Conservation (phyloP, 2,329 filamentous ascomycete species). For the Neofusicoccum laricinum region DNA sequence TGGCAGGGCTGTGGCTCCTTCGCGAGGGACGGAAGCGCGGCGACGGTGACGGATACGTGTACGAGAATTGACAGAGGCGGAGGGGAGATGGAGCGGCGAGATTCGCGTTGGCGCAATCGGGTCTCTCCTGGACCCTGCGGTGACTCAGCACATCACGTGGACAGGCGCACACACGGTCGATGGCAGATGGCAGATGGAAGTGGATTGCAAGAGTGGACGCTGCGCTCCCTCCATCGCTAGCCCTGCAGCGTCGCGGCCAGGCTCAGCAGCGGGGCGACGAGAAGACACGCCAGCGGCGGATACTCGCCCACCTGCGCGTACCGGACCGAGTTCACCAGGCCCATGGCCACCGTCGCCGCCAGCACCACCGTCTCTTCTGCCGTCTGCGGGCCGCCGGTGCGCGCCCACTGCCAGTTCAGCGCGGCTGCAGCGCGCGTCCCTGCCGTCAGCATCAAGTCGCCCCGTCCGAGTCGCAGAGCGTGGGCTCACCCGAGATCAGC, state of each 20-base stretch:
- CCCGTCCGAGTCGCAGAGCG: too few species aligned
- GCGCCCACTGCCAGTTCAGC: conserved; percentile 11
- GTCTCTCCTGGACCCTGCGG: background rate
- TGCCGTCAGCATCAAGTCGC: background rate
- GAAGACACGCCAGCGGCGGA: background rate
- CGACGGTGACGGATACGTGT: background rate
- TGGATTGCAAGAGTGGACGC: too few species aligned
- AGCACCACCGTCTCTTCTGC: background rate
- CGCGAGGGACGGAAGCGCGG: background rate
- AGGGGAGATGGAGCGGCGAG: background rate
- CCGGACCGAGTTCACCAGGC: background rate
- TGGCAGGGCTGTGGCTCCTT: too few species aligned
- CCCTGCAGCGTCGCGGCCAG: background rate
- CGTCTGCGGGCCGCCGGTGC: conserved; percentile 4
- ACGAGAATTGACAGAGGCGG: background rate
- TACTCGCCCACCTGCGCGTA: conserved; percentile 1
- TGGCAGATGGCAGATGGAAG: background rate
- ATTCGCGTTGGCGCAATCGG: background rate
- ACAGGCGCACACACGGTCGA: background rate
- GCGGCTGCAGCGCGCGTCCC: background rate
- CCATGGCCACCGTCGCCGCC: background rate
- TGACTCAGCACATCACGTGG: background rate
- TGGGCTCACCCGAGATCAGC: background rate
- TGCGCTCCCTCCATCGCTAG: background rate
- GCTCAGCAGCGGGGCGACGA: background rate